A percentile compares a stretch with the other conserved stretches of the same genome.
phyloP scores from a whole-genome alignment of 331 rosid species.

The Cucumis variabilis region DNA sequence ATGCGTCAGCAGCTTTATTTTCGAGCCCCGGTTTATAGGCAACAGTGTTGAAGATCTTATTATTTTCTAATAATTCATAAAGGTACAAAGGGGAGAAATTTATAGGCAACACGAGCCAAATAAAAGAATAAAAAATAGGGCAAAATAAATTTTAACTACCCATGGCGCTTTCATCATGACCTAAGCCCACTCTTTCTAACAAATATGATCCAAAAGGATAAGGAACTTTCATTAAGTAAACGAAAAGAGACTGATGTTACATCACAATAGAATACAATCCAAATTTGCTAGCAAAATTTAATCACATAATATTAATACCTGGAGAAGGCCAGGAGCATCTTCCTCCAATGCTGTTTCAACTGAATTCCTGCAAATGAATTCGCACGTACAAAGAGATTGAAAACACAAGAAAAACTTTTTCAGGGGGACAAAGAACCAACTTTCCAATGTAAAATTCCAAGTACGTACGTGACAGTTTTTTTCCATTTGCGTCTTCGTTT shows the following conservation, averaged over 20 bases:
- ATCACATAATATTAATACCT: conserved; percentile 55
- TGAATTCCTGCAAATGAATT: conserved; percentile 70
- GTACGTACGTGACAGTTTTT: conserved; percentile 84
- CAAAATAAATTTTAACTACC: too few relatives aligned
- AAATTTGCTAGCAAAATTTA: conserved; percentile 36
- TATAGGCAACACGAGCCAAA: too few relatives aligned
- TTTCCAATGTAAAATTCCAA: conserved; percentile 3
- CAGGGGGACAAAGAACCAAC: background rate
- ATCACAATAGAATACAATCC: conserved; percentile 35
- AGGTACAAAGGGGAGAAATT: too few relatives aligned
- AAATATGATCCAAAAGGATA: conserved; percentile 28
- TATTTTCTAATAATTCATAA: too few relatives aligned
- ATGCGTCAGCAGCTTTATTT: too few relatives aligned
- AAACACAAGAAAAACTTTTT: background rate
- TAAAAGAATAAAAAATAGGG: too few relatives aligned
- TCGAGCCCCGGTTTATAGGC: too few relatives aligned
- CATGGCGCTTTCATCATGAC: too few relatives aligned
- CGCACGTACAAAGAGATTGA: conserved; percentile 8
- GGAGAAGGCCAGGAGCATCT: conserved; percentile 98
- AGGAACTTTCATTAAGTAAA: background rate
- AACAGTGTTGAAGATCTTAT: too few relatives aligned
- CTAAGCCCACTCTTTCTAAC: too few relatives aligned
- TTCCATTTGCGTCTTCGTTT: conserved; percentile 62
- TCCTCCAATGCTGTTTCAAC: conserved; percentile 88
- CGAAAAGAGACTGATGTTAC: background rate